Percentiles rank a stretch among this genome's conserved stretches.
Evolutionary conservation across 495 filamentous ascomycete species (phyloP).

Genomic region (Cudoniella acicularis): DNA sequence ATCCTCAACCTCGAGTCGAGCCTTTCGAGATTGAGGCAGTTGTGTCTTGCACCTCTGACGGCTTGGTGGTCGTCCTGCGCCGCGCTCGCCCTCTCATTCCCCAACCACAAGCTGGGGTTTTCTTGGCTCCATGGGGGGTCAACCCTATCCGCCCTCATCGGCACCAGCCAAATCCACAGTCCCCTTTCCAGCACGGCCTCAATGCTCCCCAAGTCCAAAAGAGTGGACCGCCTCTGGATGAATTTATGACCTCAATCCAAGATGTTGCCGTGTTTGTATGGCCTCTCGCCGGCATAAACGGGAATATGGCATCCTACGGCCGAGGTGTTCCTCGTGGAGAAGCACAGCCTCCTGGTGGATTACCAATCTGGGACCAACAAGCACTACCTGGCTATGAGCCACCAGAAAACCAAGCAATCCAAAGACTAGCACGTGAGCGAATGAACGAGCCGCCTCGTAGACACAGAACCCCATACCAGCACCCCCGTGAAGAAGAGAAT

Average conservation of each 20-base stretch:
- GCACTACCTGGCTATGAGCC: conserved; percentile 1
- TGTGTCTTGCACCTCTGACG: conserved; percentile 86
- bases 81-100: conserved; percentile 70
- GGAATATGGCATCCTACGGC: conserved; percentile 61
- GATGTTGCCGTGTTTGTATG: conserved; percentile 84
- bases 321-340: conserved; percentile 58
- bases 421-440: conserved; percentile 7
- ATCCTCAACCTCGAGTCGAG: conserved; percentile 13
- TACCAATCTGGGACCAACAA: conserved; percentile 50
- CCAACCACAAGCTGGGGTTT: conserved; percentile 56
- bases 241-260: conserved; percentile 76
- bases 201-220: conserved; percentile 23
- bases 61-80: conserved; percentile 78
- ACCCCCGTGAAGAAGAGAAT: conserved; percentile 1
- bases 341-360: conserved; percentile 51
- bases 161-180: conserved; percentile 30
- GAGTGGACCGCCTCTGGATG: conserved; percentile 49
- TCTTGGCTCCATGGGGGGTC: conserved; percentile 72
- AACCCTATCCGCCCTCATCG: conserved; percentile 33
- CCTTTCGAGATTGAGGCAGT: conserved; percentile 77
- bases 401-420: conserved; percentile 21
- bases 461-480: conserved; percentile 5
- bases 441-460: conserved; percentile 1
- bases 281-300: conserved; percentile 79
- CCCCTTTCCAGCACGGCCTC: conserved; percentile 28